phyloP scores from a whole-genome alignment of 2,329 filamentous ascomycete genomes.

The Diaporthe capsici region DNA sequence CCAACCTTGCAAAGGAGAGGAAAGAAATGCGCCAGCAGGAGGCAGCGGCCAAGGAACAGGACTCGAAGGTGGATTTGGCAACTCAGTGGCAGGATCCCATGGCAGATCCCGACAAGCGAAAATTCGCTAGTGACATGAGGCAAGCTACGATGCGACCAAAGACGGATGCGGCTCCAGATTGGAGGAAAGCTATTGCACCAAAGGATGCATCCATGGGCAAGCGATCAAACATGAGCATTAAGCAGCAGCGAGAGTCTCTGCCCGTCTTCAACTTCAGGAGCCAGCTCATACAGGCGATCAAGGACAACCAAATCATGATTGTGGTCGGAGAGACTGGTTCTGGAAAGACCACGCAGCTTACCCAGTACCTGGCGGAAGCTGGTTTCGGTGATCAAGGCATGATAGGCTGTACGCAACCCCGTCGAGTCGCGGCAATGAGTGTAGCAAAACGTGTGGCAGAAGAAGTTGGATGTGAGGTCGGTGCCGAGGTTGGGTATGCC shows the following conservation, averaged over 20 bases:
- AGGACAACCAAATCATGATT: slow-evolving; percentile 90
- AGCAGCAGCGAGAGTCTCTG: slow-evolving; percentile 90
- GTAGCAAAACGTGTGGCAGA: slow-evolving; percentile 97
- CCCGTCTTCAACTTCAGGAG: slow-evolving; percentile 91
- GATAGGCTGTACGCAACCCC: slow-evolving; percentile 96
- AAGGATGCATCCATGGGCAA: slow-evolving; percentile 88
- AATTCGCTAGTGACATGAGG: slow-evolving; percentile 90
- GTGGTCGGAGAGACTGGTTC: slow-evolving; percentile 98
- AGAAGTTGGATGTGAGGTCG: slow-evolving; percentile 92
- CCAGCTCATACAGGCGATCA: slow-evolving; percentile 88
- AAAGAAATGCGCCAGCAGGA: slow-evolving; percentile 92
- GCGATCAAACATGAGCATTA: slow-evolving; percentile 91
- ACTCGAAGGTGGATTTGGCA: slow-evolving; percentile 84
- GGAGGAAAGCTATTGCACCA: slow-evolving; percentile 87
- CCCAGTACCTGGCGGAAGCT: slow-evolving; percentile 93
- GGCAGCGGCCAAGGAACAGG: slow-evolving; percentile 82
- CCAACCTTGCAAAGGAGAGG: slow-evolving; percentile 88
- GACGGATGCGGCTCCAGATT: slow-evolving; percentile 84
- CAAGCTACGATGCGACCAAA: slow-evolving; percentile 73
- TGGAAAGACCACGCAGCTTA: slow-evolving; percentile 96
- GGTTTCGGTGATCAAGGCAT: slow-evolving; percentile 90
- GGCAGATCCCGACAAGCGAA: slow-evolving; percentile 85
- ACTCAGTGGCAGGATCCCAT: slow-evolving; percentile 98
- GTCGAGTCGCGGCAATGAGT: slow-evolving; percentile 97
- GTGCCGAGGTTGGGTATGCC: slow-evolving; percentile 95